Conservation (phyloP, 2,329 filamentous ascomycete species). For the Myriosclerotinia scirpicola region DNA sequence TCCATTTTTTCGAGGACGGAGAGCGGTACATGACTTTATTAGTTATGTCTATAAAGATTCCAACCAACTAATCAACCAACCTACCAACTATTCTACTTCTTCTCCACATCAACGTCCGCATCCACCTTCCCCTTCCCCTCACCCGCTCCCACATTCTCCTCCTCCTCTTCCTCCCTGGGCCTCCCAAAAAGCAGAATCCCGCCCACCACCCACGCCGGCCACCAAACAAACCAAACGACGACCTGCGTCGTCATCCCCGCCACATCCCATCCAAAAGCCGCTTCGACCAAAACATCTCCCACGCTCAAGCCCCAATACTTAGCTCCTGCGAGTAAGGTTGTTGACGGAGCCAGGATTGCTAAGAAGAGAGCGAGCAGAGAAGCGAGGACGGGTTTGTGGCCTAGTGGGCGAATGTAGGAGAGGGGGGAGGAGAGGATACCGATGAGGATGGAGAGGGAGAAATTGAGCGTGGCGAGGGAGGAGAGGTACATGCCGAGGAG, state of each 20-base stretch:
- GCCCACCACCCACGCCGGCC: constrained; percentile 82
- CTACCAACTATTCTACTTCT: not conserved
- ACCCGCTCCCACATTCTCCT: not conserved
- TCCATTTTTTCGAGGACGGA: not conserved
- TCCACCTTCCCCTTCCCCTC: not conserved
- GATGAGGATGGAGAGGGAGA: constrained; percentile 82
- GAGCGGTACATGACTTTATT: not conserved
- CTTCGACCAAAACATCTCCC: constrained; percentile 63
- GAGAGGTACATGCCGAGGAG: constrained; percentile 89
- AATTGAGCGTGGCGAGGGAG: constrained; percentile 91
- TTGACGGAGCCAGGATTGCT: constrained; percentile 60
- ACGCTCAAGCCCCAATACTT: constrained; percentile 51
- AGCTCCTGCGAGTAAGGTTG: constrained; percentile 51
- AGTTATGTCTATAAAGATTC: not conserved
- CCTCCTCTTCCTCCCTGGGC: constrained; percentile 26
- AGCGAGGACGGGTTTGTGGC: constrained; percentile 43
- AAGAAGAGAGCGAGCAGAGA: constrained; percentile 53
- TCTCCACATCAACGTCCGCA: not conserved
- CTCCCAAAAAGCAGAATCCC: constrained; percentile 54
- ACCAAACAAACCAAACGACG: constrained; percentile 93
- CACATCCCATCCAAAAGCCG: constrained; percentile 84
- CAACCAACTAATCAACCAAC: not conserved
- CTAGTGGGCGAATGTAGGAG: constrained; percentile 64
- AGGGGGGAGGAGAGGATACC: constrained; percentile 78
- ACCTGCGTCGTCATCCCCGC: constrained; percentile 88